These are phyloP conservation scores for Davidsoniella virescens DNA, from an alignment of 2,329 filamentous ascomycete species.

Conservation along the genomic window DNA sequence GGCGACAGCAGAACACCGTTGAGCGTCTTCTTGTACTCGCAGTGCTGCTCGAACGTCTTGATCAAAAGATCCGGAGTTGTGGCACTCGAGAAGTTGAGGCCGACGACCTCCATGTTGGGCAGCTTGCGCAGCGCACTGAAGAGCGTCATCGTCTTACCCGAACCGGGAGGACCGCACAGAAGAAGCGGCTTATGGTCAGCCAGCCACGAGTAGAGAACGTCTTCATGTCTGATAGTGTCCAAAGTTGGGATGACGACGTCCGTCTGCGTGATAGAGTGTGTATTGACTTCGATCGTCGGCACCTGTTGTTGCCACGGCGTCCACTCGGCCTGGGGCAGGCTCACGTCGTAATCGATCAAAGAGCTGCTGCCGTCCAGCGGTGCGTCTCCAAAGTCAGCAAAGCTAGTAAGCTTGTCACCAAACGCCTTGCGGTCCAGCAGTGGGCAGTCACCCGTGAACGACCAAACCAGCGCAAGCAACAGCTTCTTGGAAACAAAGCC, in stretches of 20 bases:
- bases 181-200: constrained; percentile 95
- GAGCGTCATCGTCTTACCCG: constrained; percentile 98
- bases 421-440: constrained; percentile 75
- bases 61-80: constrained; percentile 95
- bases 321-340: constrained; percentile 78
- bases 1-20: constrained; percentile 93
- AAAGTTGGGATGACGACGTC: constrained; percentile 97
- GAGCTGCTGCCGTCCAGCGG: constrained; percentile 62
- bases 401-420: constrained; percentile 65
- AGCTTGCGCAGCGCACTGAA: constrained; percentile 95
- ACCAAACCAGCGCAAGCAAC: constrained; percentile 84
- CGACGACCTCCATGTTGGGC: constrained; percentile 97
- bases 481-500: constrained; percentile 86
- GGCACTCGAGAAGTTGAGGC: constrained; percentile 97
- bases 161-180: constrained; percentile 92
- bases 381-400: constrained; percentile 77
- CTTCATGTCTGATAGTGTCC: constrained; percentile 93
- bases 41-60: constrained; percentile 99
- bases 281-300: constrained; percentile 89
- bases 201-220: constrained; percentile 98
- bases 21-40: constrained; percentile 96
- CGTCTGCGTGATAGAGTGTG: constrained; percentile 92
- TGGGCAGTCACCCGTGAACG: constrained; percentile 87
- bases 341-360: constrained; percentile 90
- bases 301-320: constrained; percentile 88